phyloP scores from a whole-genome alignment of 2,329 filamentous ascomycete genomes.

The Paramyrothecium sp. region DNA sequence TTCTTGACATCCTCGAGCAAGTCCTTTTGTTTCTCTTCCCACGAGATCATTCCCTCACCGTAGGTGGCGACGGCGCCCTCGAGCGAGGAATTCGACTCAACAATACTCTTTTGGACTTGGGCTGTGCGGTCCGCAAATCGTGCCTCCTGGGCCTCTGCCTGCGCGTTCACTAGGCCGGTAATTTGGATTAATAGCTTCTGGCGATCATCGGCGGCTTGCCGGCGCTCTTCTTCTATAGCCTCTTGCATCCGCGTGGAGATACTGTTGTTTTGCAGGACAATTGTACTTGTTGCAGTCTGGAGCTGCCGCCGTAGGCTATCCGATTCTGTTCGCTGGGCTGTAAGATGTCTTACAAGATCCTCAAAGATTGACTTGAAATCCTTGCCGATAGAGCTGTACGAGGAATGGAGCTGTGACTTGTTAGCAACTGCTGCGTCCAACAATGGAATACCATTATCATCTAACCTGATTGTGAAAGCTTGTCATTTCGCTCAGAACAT shows the following conservation, averaged over 20 bases:
- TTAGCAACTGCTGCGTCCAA: neutral
- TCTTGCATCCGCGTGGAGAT: constrained; percentile 67
- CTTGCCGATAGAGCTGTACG: constrained; percentile 78
- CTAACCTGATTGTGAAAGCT: constrained; percentile 72
- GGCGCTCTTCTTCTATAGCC: constrained; percentile 73
- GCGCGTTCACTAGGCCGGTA: constrained; percentile 70
- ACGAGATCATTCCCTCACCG: constrained; percentile 68
- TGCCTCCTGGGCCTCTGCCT: constrained; percentile 70
- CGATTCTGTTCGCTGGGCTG: constrained; percentile 74
- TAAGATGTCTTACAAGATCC: constrained; percentile 71
- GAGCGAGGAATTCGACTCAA: constrained; percentile 61
- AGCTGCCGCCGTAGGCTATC: constrained; percentile 72
- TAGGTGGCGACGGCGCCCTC: constrained; percentile 66
- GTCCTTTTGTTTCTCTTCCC: constrained; percentile 66
- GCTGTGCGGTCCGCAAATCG: constrained; percentile 65
- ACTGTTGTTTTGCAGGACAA: constrained; percentile 65
- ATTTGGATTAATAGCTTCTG: constrained; percentile 75
- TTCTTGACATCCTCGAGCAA: constrained; percentile 70
- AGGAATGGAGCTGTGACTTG: constrained; percentile 65
- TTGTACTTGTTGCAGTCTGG: constrained; percentile 64
- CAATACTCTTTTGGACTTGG: constrained; percentile 62
- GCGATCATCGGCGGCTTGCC: constrained; percentile 70
- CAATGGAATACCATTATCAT: constrained; percentile 11
- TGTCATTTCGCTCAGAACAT: constrained; percentile 81
- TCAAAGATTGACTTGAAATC: constrained; percentile 89